Evolutionary conservation across 176 grass and related monocot species (phyloP), one percentile per base, ranked within the genome.

Genomic region (Lolium perenne): DNA sequence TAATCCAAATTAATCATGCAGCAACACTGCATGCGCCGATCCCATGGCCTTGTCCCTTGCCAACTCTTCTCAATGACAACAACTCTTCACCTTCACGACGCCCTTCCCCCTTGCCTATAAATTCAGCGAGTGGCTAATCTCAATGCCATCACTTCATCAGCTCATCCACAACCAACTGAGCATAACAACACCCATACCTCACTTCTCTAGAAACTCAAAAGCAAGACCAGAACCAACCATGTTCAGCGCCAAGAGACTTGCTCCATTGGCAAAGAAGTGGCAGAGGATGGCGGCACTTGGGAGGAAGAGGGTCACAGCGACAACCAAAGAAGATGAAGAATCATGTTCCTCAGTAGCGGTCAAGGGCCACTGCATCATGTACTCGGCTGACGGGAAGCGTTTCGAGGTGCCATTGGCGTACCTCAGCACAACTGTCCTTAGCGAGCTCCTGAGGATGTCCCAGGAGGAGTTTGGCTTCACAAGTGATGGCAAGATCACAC

Each of bases 401-500:
- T 94, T 97, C 40, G 74, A 92, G 90, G 87, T 91, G n/a, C 90
- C 90, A 0, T 26, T 92, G 50, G 47, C 11, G 14, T 91, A 77
- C 47, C 92, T 97, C 6, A 71, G 77, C 55, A 91, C 18, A 0
- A 4, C 12, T 0, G 60, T 97, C 60, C 78, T 94, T 5, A 10
- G 10, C 8, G 77, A 89, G 72, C 87, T 97, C 50, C 80, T 94
- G 18, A n/a, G 56, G 48, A 38, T 94, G 82, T 88, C 92, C 0
- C 83, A 79, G 82, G 94, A 97, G 20, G 91, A 91, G 55, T 96
- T 90, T 1, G 85, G 91, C 7, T 93, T 89, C 17, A 18, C 26
- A 0, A n/a, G 49, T 0, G 40, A 85, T 11, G 87, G 89, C 3
- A 83, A 79, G 22, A 93, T 96, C 76, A 90, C 47, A 16, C 51